These are phyloP conservation scores for Dalbergia cochinchinensis DNA, from an alignment of 306 rosid species.

Conservation along the genomic window DNA sequence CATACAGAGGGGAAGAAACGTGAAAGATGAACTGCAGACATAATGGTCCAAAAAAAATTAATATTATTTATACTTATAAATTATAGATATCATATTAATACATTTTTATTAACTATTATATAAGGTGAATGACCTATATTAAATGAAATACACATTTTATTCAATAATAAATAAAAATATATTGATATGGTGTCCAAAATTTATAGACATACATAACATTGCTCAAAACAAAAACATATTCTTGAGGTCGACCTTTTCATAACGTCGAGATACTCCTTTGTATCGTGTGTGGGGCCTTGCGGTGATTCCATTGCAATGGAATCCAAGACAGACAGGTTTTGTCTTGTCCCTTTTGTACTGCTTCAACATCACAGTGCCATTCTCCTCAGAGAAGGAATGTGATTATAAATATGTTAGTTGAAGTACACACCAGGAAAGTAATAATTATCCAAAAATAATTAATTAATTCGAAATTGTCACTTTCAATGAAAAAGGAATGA, in stretches of 20 bases:
- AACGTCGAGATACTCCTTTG: slow-evolving; percentile 34
- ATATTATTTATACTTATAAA: too few species aligned
- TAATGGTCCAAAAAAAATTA: slow-evolving; percentile 46
- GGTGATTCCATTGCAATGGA: slow-evolving; percentile 42
- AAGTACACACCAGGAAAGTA: slow-evolving; percentile 22
- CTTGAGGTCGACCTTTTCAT: slow-evolving; percentile 44
- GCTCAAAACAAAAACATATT: slow-evolving; percentile 28
- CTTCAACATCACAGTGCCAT: slow-evolving; percentile 43
- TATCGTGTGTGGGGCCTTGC: slow-evolving; percentile 1
- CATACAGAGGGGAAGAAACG: neutral
- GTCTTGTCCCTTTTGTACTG: slow-evolving; percentile 42
- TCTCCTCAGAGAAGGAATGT: slow-evolving; percentile 27
- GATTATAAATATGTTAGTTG: slow-evolving; percentile 28
- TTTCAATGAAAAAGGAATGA: slow-evolving; percentile 20
- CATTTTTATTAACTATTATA: too few species aligned
- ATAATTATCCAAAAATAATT: slow-evolving; percentile 23
- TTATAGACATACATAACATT: too few species aligned
- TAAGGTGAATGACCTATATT: too few species aligned
- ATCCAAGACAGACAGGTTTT: slow-evolving; percentile 26
- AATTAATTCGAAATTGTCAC: slow-evolving; percentile 31
- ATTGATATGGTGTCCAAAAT: too few species aligned
- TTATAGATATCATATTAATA: too few species aligned
- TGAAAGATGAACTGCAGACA: slow-evolving; percentile 41
- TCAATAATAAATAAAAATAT: too few species aligned
- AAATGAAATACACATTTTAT: too few species aligned